Base-by-base conservation (phyloP, 164 flowering plant genomes). In the Aristolochia californica region DNA sequence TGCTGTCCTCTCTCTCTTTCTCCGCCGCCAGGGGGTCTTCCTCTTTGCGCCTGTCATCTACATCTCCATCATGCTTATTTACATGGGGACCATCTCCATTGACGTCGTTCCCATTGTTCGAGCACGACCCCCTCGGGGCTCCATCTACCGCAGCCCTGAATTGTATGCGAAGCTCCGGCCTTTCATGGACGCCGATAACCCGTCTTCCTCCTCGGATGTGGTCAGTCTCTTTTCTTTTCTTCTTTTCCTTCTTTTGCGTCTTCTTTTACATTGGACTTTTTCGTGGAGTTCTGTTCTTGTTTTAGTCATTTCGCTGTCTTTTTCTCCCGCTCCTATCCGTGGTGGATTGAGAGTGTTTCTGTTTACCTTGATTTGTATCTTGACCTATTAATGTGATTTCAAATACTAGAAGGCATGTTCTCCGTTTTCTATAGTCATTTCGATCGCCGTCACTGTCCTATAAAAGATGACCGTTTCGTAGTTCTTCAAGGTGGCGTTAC, bases 11-110 rank as follows among this genome's bases (percentile, higher is more conserved):
- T 83, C 91, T 18, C 74, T 83, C 25, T 66, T 87, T 24, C 80
- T 87, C 61, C 85, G 89, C 14, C 77, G 89, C 0, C 96, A 85
- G 64, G 96, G 91, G 40, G 68, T 87, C 47, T 87, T 87, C 68
- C 77, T 87, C 40, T 83, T 87, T 64, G 91, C 88, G 0, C 96
- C 96, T 10, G 71, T 87, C 17, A 68, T 87, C 43, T 87, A 87
- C 67, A 82, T 87, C 65, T 77, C 86, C 48, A 81, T 88, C 30
- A 87, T 87, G 91, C 71, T 87, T 10, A 77, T 85, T 20, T 87
- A 84, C 69, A 84, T 87, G 91, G 88, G 91, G 23, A 70, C 89
- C 44, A 82, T 83, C 22, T 72, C 80, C 0, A 77, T 87, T 25
- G 91, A 87, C 45, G 82, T 69, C 20, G 79, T 72, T 22, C 84